phyloP scores from a whole-genome alignment of 345 rosid genomes.

The Gossypium turneri region DNA sequence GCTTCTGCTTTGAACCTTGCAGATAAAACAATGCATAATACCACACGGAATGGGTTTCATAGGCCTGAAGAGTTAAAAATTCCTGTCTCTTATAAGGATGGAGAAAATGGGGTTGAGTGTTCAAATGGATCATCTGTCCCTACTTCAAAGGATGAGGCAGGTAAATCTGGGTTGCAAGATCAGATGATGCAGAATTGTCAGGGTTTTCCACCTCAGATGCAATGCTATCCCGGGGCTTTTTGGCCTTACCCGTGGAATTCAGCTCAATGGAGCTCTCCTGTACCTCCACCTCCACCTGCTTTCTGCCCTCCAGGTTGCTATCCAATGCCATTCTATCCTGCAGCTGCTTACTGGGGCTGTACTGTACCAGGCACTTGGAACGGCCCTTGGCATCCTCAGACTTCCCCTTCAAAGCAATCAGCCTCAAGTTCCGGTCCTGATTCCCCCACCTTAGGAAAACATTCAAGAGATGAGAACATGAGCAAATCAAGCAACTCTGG shows the following conservation, averaged over 20 bases:
- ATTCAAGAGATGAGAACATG: conserved; percentile 66
- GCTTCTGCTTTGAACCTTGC: conserved; percentile 74
- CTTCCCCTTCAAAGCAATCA: conserved; percentile 49
- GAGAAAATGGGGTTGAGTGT: conserved; percentile 28
- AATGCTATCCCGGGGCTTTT: conserved; percentile 50
- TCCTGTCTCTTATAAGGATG: conserved; percentile 30
- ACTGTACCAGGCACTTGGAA: conserved; percentile 66
- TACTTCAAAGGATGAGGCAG: conserved; percentile 28
- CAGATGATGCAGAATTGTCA: conserved; percentile 26
- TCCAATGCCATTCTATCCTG: conserved; percentile 60
- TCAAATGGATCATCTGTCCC: conserved; percentile 31
- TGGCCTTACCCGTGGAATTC: conserved; percentile 65
- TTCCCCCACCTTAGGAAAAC: conserved; percentile 87
- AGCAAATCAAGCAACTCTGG: conserved; percentile 29
- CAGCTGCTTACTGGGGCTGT: conserved; percentile 71
- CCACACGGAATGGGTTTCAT: conserved; percentile 45
- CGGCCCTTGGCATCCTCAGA: conserved; percentile 65
- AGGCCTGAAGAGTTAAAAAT: conserved; percentile 42
- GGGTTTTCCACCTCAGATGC: conserved; percentile 44
- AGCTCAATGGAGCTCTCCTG: conserved; percentile 45
- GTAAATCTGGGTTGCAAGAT: conserved; percentile 31
- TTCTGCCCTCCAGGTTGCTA: conserved; percentile 48
- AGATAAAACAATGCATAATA: conserved; percentile 46
- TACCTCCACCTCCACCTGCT: conserved; percentile 39
- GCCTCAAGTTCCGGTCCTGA: conserved; percentile 50